A percentile compares a stretch with the other conserved stretches of the same genome.
These are phyloP conservation scores for Myxozyma kluyveri DNA, from an alignment of 805 yeast genomes.

Conservation along the genomic window DNA sequence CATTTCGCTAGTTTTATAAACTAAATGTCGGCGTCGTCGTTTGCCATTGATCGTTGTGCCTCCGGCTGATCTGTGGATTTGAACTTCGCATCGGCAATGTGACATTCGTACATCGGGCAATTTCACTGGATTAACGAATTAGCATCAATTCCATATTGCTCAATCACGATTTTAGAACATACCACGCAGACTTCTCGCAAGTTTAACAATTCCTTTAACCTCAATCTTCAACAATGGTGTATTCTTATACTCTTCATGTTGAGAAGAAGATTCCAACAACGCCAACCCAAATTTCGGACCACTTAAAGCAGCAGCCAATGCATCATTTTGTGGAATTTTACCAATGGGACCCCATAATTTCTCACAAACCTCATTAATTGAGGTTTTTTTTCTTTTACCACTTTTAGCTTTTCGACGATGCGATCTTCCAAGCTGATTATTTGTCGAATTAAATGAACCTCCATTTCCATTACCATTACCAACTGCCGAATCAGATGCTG, in stretches of 20 bases:
- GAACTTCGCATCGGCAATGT: conserved; percentile 20
- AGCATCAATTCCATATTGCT: no score
- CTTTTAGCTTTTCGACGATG: not conserved
- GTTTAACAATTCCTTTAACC: conserved; percentile 14
- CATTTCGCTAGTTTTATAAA: conserved; percentile 20
- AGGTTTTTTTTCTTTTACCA: conserved; percentile 4
- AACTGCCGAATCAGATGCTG: conserved; percentile 7
- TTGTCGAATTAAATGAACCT: no score
- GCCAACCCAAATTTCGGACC: no score
- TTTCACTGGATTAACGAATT: not conserved
- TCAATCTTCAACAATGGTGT: conserved; percentile 22
- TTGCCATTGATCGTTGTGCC: not conserved
- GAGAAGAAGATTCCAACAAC: no score
- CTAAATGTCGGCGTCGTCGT: conserved; percentile 5
- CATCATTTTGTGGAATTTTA: not conserved
- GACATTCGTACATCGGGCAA: conserved; percentile 12
- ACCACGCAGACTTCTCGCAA: conserved; percentile 17
- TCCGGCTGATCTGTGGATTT: conserved; percentile 1
- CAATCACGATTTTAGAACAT: no score
- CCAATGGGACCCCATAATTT: conserved; percentile 6
- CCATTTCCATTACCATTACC: not conserved
- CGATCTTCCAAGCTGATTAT: no score
- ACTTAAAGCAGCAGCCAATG: not conserved
- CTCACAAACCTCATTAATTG: conserved; percentile 18
- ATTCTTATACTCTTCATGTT: not conserved